A percentile compares a stretch with the other conserved stretches of the same genome.
These are phyloP conservation scores for Anethum foeniculum DNA, from an alignment of 140 eudicot genomes.

Conservation along the genomic window DNA sequence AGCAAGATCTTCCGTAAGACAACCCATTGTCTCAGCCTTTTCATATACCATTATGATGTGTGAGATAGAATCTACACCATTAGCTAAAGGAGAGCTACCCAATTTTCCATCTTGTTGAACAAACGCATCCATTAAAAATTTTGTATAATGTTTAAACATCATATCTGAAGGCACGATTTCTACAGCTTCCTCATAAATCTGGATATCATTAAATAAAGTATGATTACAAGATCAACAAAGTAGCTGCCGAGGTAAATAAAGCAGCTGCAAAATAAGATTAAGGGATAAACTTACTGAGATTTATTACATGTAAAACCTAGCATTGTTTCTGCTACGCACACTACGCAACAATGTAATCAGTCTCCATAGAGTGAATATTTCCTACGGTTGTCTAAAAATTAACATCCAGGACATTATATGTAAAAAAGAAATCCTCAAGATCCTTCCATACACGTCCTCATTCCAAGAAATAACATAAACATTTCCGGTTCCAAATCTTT, in stretches of 20 bases:
- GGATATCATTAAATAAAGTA: conserved; percentile 10
- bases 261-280: neutral
- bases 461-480: neutral
- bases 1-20: conserved; percentile 71
- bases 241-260: neutral
- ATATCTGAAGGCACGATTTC: conserved; percentile 41
- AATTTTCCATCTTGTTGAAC: conserved; percentile 16
- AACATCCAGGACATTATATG: neutral
- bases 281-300: neutral
- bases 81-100: conserved; percentile 18
- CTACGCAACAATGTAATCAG: neutral
- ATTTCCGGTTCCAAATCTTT: neutral
- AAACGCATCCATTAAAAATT: conserved; percentile 54
- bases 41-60: conserved; percentile 52
- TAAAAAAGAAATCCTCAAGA: no score
- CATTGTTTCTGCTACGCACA: neutral
- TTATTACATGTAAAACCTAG: neutral
- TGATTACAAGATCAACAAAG: neutral
- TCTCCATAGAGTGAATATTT: neutral
- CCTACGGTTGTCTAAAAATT: neutral
- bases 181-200: conserved; percentile 85
- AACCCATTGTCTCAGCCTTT: conserved; percentile 62
- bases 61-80: conserved; percentile 33
- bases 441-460: neutral
- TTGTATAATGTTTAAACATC: conserved; percentile 47